Evolutionary conservation across 768 basidiomycete genomes (phyloP), one percentile per base, ranked within the genome.

Genomic region (Hortiboletus campestris): DNA sequence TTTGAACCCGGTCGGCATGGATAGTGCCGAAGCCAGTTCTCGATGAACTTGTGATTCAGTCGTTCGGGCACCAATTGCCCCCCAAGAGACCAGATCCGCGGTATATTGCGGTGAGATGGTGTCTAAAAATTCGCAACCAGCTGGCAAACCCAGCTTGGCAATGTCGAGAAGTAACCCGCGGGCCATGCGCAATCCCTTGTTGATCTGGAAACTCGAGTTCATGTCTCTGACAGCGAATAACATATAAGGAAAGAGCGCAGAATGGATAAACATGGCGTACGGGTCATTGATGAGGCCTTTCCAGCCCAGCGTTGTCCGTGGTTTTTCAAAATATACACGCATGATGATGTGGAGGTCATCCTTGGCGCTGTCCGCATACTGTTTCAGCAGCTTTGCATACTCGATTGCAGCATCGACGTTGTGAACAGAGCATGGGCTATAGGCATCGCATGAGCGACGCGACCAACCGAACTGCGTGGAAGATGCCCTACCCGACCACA

Each of bases 241-340:
- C 0, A 10, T 9, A 28, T 65, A 22, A 63, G 53, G 42, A 35
- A 46, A n/a, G 28, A 39, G 7, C 12, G 28, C 2, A 17, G 9
- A 14, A 41, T 41, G 7, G 7, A n/a, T 25, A 46, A 22, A 35
- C 2, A 22, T n/a, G 11, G 6, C 70, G 12, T 56, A 71, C 70
- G 96, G 95, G 66, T 98, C 94, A 68, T 98, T 98, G 74, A 98
- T 98, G 59, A 98, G 83, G 36, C 96, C 96, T 72, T 99, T 99
- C 96, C 96, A 99, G 28, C 97, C 97, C 46, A 98, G 89, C 0
- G 96, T 98, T 8, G 96, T 98, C 31, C 96, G 81, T 2, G 88
- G 88, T 66, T 98, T 98, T 66, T 98, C 96, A 67, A 98, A 99
- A 78, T 99, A 98, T 63, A 98, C 94, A 28, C 94, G 88, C 96